Percentiles rank a stretch among this genome's conserved stretches.
Conservation (phyloP, 768 basidiomycete species). For the Artomyces pyxidatus region DNA sequence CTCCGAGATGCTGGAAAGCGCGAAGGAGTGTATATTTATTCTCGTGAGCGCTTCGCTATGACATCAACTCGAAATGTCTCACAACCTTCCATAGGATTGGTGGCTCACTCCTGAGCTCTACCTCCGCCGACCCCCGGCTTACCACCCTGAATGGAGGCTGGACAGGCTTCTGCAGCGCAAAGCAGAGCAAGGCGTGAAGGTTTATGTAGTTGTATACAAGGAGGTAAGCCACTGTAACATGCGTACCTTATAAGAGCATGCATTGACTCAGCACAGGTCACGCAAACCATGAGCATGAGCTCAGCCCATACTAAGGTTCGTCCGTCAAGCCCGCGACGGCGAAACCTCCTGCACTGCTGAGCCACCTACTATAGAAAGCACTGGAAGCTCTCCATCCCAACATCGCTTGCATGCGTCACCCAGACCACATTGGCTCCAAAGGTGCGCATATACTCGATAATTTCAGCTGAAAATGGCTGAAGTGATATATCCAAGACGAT, state of each 20-base stretch:
- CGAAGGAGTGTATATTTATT: slow-evolving; percentile 83
- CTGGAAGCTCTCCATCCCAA: slow-evolving; percentile 83
- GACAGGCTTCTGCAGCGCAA: slow-evolving; percentile 81
- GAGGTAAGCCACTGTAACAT: slow-evolving; percentile 42
- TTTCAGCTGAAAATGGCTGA: not conserved
- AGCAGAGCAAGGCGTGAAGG: slow-evolving; percentile 85
- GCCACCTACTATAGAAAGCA: slow-evolving; percentile 36
- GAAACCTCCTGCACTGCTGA: not conserved
- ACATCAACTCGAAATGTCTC: not conserved
- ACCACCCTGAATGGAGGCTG: slow-evolving; percentile 81
- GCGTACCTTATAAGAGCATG: not conserved
- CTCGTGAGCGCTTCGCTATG: slow-evolving; percentile 34
- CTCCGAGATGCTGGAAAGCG: slow-evolving; percentile 80
- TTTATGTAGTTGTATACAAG: slow-evolving; percentile 92
- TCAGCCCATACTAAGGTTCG: slow-evolving; percentile 76
- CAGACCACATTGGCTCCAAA: slow-evolving; percentile 82
- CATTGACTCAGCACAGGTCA: slow-evolving; percentile 42
- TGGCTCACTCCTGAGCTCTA: slow-evolving; percentile 95
- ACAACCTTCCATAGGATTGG: slow-evolving; percentile 50
- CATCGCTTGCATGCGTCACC: slow-evolving; percentile 83
- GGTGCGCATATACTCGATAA: slow-evolving; percentile 25
- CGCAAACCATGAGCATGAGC: slow-evolving; percentile 85
- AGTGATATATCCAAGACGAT: slow-evolving; percentile 37
- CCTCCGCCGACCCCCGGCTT: slow-evolving; percentile 84
- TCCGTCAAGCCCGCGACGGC: not conserved